These are phyloP conservation scores for Ophiocordyceps robertsii DNA, from an alignment of 2,329 filamentous ascomycete genomes.

Conservation along the genomic window DNA sequence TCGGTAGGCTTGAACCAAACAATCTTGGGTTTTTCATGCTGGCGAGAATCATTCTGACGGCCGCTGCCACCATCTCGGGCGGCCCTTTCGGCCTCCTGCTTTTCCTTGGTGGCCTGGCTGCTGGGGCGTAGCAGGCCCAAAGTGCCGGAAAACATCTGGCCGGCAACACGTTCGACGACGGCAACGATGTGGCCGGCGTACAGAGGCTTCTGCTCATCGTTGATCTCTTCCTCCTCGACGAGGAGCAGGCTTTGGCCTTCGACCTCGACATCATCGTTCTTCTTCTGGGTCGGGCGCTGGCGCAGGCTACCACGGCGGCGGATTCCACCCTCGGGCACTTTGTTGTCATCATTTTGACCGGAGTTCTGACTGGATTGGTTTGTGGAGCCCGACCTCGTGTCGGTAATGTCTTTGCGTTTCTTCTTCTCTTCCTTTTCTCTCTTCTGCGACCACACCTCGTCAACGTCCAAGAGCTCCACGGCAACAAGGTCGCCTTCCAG, in stretches of 20 bases:
- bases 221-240: conserved; percentile 97
- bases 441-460: conserved; percentile 98
- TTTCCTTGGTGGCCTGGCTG: conserved; percentile 98
- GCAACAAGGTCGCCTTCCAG: conserved; percentile 93
- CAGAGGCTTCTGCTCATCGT: conserved; percentile 91
- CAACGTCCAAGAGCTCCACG: conserved; percentile 89
- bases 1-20: conserved; percentile 99
- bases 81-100: conserved; percentile 92
- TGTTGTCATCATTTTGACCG: conserved; percentile 46
- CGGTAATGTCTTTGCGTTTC: conserved; percentile 97
- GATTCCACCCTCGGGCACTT: conserved; percentile 66
- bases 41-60: conserved; percentile 63
- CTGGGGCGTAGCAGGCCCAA: conserved; percentile 87
- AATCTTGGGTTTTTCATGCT: conserved; percentile 95
- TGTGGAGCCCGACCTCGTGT: conserved; percentile 66
- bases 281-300: conserved; percentile 96
- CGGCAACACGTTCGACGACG: conserved; percentile 90
- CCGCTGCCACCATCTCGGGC: conserved; percentile 67
- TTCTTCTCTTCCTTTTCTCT: conserved; percentile 99
- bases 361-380: conserved; percentile 56
- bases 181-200: conserved; percentile 96
- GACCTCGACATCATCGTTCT: conserved; percentile 98
- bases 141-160: conserved; percentile 98
- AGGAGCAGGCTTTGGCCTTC: conserved; percentile 93
- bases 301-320: conserved; percentile 88